These are phyloP conservation scores for Picochlorum sp. DNA, from an alignment of 139 green algal genomes.

Conservation along the genomic window DNA sequence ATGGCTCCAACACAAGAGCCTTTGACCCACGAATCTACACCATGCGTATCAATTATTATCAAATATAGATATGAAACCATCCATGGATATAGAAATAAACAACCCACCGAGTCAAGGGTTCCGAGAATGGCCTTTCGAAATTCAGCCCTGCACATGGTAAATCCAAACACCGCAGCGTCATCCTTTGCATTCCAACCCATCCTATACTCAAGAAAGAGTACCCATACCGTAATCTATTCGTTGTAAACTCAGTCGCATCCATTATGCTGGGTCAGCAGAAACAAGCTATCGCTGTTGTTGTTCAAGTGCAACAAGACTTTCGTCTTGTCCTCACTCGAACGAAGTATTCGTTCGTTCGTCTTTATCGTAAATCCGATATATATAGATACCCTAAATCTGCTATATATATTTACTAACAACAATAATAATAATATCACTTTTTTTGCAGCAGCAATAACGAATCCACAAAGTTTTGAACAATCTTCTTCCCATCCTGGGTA, in stretches of 20 bases:
- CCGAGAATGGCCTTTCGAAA: constrained; percentile 51
- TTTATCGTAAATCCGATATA: too few relatives aligned
- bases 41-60: background rate
- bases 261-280: too few relatives aligned
- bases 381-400: too few relatives aligned
- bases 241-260: too few relatives aligned
- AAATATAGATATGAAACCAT: background rate
- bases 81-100: background rate
- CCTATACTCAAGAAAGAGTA: too few relatives aligned
- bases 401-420: background rate
- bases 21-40: constrained; percentile 74
- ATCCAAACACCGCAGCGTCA: background rate
- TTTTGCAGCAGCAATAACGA: background rate
- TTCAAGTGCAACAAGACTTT: too few relatives aligned
- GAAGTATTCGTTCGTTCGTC: too few relatives aligned
- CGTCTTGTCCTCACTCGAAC: too few relatives aligned
- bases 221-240: too few relatives aligned
- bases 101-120: constrained; percentile 52
- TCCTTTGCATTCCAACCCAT: background rate
- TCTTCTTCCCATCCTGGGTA: constrained; percentile 75
- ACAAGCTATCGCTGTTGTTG: too few relatives aligned
- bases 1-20: constrained; percentile 72
- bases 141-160: background rate
- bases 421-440: too few relatives aligned
- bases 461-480: constrained; percentile 82